phyloP scores from a whole-genome alignment of 2,329 filamentous ascomycete species.

The Neospermospora avenae region DNA sequence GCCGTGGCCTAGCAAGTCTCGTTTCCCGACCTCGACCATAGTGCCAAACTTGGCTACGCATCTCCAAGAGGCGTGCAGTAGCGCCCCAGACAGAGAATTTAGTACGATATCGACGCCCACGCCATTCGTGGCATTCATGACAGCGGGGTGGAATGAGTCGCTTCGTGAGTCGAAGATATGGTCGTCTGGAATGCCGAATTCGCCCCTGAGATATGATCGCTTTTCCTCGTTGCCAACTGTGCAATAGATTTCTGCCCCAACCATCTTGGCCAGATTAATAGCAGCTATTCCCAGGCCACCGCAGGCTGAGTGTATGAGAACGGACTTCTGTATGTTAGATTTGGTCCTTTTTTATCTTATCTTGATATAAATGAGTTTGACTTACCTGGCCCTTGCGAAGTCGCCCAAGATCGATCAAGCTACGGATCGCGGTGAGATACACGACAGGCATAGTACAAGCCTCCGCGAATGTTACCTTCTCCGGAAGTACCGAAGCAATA shows the following conservation, averaged over 20 bases:
- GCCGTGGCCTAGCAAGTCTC: neutral
- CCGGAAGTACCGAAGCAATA: conserved; percentile 4
- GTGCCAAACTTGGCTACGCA: too few species aligned
- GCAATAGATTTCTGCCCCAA: conserved; percentile 29
- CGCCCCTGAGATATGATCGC: neutral
- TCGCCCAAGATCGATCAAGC: neutral
- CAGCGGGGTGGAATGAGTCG: neutral
- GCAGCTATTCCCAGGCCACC: conserved; percentile 35
- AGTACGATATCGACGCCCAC: too few species aligned
- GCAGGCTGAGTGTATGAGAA: conserved; percentile 35
- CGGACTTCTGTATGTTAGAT: conserved; percentile 1
- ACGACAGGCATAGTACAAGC: conserved; percentile 8
- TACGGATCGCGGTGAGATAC: neutral
- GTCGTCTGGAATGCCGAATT: neutral
- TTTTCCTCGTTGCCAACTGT: conserved; percentile 33
- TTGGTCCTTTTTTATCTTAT: neutral
- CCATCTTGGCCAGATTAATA: conserved; percentile 31
- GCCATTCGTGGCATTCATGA: neutral
- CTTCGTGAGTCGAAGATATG: neutral
- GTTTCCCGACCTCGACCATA: neutral
- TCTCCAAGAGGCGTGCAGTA: too few species aligned
- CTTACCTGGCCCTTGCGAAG: conserved; percentile 8
- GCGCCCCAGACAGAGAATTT: too few species aligned
- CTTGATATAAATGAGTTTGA: conserved; percentile 10
- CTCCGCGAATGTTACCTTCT: conserved; percentile 1